phyloP scores from a whole-genome alignment of 805 yeast species.

The Suhomyces sp. region DNA sequence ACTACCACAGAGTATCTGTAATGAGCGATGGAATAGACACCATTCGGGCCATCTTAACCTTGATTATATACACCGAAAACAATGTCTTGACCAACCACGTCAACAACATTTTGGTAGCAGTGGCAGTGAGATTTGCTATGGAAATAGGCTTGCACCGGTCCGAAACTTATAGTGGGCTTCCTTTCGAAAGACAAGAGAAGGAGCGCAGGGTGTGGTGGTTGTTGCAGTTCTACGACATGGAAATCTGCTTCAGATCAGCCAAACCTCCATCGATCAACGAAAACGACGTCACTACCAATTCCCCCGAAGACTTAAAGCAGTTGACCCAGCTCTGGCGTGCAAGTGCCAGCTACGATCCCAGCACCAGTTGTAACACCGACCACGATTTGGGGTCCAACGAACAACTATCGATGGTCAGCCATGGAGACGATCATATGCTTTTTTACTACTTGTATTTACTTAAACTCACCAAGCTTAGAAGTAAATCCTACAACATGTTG shows the following conservation, averaged over 20 bases:
- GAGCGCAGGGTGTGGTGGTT: slow-evolving; percentile 36
- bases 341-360: not conserved
- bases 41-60: slow-evolving; percentile 19
- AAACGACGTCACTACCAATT: slow-evolving; percentile 29
- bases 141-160: slow-evolving; percentile 39
- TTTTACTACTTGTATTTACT: slow-evolving; percentile 7
- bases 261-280: slow-evolving; percentile 38
- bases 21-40: slow-evolving; percentile 23
- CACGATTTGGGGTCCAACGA: not conserved
- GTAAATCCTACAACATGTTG: slow-evolving; percentile 27
- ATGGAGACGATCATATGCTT: not conserved
- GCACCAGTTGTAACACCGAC: not conserved
- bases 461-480: slow-evolving; percentile 25
- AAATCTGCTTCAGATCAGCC: slow-evolving; percentile 37
- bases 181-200: slow-evolving; percentile 18
- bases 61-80: slow-evolving; percentile 25
- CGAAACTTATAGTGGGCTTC: slow-evolving; percentile 25
- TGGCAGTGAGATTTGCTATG: slow-evolving; percentile 40
- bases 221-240: slow-evolving; percentile 37
- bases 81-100: slow-evolving; percentile 28
- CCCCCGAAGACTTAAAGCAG: slow-evolving; percentile 16
- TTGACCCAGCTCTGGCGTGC: not conserved
- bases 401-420: not conserved
- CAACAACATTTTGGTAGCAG: slow-evolving; percentile 27
- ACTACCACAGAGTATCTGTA: slow-evolving; percentile 22